These are phyloP conservation scores for Trypanosoma rangeli DNA, from an alignment of 208 protist species.

Conservation along the genomic window DNA sequence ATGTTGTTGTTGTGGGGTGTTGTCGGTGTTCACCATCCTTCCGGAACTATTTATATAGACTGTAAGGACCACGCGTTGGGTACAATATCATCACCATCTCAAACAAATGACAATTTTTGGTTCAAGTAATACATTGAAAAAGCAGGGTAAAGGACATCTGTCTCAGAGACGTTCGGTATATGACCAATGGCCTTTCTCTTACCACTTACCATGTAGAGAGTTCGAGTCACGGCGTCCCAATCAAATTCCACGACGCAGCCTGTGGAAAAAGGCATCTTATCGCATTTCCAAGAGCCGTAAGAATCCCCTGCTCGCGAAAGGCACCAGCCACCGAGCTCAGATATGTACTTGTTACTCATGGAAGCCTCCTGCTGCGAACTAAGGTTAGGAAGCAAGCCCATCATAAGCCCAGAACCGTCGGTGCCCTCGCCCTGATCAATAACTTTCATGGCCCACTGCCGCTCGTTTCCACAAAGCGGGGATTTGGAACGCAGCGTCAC, in stretches of 20 bases:
- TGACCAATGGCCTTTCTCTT: slow-evolving; percentile 69
- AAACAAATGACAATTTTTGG: slow-evolving; percentile 91
- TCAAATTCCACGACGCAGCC: slow-evolving; percentile 92
- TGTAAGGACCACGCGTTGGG: not conserved
- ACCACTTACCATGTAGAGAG: slow-evolving; percentile 84
- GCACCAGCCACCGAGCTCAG: slow-evolving; percentile 90
- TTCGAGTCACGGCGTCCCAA: slow-evolving; percentile 68
- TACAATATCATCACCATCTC: slow-evolving; percentile 2
- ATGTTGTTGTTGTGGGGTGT: not conserved
- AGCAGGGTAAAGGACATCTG: slow-evolving; percentile 79
- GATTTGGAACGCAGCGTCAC: slow-evolving; percentile 81
- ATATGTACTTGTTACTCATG: slow-evolving; percentile 89
- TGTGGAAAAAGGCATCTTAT: slow-evolving; percentile 80
- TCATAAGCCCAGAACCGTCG: slow-evolving; percentile 89
- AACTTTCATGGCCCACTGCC: slow-evolving; percentile 87
- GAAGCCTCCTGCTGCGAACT: slow-evolving; percentile 38
- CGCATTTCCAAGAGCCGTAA: slow-evolving; percentile 90
- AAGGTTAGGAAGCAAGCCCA: slow-evolving; percentile 82
- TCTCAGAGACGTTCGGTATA: slow-evolving; percentile 67
- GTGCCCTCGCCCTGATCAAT: slow-evolving; percentile 88
- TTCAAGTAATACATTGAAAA: slow-evolving; percentile 93
- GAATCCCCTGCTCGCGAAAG: slow-evolving; percentile 83
- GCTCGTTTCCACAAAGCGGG: slow-evolving; percentile 66
- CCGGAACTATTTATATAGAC: not conserved
- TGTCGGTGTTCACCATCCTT: not conserved